Evolutionary conservation across 2,329 filamentous ascomycete genomes (phyloP).

Genomic region (Claviceps purpurea): DNA sequence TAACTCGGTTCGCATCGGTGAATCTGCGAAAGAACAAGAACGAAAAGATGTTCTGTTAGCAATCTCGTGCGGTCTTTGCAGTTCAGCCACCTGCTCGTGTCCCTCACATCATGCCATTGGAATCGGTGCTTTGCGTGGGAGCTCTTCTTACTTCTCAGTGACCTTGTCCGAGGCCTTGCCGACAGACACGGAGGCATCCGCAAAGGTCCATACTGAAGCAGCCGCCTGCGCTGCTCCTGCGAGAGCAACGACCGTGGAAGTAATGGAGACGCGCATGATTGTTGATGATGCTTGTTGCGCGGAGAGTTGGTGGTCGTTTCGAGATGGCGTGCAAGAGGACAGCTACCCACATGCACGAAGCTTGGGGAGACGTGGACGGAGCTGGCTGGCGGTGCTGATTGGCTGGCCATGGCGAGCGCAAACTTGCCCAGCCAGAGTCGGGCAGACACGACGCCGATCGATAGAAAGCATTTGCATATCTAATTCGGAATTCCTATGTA

Average conservation of each 20-base stretch:
- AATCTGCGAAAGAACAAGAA: slow-evolving; percentile 31
- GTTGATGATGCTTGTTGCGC: neutral
- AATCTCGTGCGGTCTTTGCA: too few relatives aligned
- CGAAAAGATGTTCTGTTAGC: neutral
- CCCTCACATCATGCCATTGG: neutral
- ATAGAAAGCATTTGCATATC: too few relatives aligned
- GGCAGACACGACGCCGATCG: too few relatives aligned
- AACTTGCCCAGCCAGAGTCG: neutral
- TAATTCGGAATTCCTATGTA: too few relatives aligned
- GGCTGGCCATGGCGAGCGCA: neutral
- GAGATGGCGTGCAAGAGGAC: slow-evolving; percentile 13
- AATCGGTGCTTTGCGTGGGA: neutral
- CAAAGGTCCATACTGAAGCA: slow-evolving; percentile 56
- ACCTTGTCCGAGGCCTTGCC: slow-evolving; percentile 49
- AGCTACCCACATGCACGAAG: slow-evolving; percentile 10
- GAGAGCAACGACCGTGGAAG: slow-evolving; percentile 30
- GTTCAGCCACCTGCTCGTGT: too few relatives aligned
- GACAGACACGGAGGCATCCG: slow-evolving; percentile 57
- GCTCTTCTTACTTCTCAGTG: slow-evolving; percentile 52
- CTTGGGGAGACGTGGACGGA: slow-evolving; percentile 1
- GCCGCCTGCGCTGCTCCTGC: slow-evolving; percentile 39
- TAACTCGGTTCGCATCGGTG: slow-evolving; percentile 42
- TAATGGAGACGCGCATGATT: slow-evolving; percentile 25
- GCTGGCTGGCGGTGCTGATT: slow-evolving; percentile 8
- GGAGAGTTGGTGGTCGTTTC: slow-evolving; percentile 9